phyloP scores from a whole-genome alignment of 371 early-diverging fungal species.

The Apophysomyces ossiformis region DNA sequence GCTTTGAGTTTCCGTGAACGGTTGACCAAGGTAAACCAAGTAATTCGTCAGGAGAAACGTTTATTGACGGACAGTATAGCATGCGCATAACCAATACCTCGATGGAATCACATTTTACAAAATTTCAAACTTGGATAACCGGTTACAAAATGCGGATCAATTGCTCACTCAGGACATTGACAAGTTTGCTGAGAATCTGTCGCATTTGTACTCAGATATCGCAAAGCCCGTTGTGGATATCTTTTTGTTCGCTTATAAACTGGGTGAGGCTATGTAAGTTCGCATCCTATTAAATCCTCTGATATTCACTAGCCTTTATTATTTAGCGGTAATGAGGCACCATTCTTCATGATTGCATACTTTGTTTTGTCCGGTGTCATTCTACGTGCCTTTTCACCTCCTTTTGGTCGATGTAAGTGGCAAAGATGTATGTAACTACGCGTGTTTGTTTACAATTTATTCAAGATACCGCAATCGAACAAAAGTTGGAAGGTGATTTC shows the following conservation, averaged over 20 bases:
- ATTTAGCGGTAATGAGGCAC: constrained; percentile 69
- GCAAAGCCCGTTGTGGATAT: constrained; percentile 87
- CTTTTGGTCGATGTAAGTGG: constrained; percentile 78
- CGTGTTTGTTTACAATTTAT: background rate
- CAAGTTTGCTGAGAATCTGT: constrained; percentile 79
- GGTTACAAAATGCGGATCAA: constrained; percentile 87
- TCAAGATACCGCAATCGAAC: constrained; percentile 75
- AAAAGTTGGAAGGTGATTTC: constrained; percentile 86
- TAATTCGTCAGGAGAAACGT: background rate
- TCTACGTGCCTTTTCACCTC: constrained; percentile 81
- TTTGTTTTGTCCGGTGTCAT: constrained; percentile 77
- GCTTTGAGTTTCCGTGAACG: constrained; percentile 81
- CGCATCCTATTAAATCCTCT: background rate
- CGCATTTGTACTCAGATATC: constrained; percentile 80
- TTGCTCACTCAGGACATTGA: constrained; percentile 88
- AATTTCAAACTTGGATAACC: constrained; percentile 76
- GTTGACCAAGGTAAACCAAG: constrained; percentile 61
- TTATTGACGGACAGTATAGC: constrained; percentile 35
- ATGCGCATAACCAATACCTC: constrained; percentile 83
- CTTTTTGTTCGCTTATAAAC: constrained; percentile 81
- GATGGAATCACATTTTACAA: constrained; percentile 85
- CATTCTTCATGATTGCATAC: constrained; percentile 81
- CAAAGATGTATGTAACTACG: background rate
- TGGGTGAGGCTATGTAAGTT: constrained; percentile 80
- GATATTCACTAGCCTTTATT: background rate